A percentile compares a stretch with the other conserved stretches of the same genome.
Conservation (phyloP, 352 stramenopile genomes). For the Phytophthora boehmeriae region DNA sequence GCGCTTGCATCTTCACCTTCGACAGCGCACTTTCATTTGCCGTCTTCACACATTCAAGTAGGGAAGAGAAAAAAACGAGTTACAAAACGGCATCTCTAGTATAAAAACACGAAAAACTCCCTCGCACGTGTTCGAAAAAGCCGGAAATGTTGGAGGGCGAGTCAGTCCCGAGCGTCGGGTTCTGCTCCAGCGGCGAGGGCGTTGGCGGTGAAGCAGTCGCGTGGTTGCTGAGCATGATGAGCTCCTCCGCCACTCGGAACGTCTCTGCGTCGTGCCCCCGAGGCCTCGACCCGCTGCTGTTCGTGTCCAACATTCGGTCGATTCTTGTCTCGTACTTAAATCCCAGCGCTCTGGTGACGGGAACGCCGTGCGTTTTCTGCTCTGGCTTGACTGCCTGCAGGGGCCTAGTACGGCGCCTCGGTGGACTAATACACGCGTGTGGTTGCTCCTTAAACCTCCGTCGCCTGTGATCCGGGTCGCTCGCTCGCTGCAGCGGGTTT, state of each 20-base stretch:
- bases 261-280: constrained; percentile 66
- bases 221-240: constrained; percentile 71
- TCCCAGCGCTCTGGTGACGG: too few relatives aligned
- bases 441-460: too few relatives aligned
- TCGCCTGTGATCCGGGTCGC: too few relatives aligned
- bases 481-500: too few relatives aligned
- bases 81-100: background rate
- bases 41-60: constrained; percentile 2
- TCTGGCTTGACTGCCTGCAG: too few relatives aligned
- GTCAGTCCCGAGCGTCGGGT: constrained; percentile 6
- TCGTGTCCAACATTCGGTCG: constrained; percentile 38
- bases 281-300: constrained; percentile 12
- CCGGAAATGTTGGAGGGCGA: constrained; percentile 45
- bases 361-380: too few relatives aligned
- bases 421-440: too few relatives aligned
- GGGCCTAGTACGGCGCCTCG: too few relatives aligned
- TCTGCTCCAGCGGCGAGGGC: constrained; percentile 11
- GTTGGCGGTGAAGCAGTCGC: background rate
- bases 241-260: constrained; percentile 76
- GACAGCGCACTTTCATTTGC: constrained; percentile 13
- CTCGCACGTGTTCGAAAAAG: constrained; percentile 38
- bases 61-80: too few relatives aligned
- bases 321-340: background rate
- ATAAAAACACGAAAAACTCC: background rate
- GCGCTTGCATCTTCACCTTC: constrained; percentile 17